These are phyloP conservation scores for Castanospermum australe DNA, from an alignment of 306 rosid genomes.

Conservation along the genomic window DNA sequence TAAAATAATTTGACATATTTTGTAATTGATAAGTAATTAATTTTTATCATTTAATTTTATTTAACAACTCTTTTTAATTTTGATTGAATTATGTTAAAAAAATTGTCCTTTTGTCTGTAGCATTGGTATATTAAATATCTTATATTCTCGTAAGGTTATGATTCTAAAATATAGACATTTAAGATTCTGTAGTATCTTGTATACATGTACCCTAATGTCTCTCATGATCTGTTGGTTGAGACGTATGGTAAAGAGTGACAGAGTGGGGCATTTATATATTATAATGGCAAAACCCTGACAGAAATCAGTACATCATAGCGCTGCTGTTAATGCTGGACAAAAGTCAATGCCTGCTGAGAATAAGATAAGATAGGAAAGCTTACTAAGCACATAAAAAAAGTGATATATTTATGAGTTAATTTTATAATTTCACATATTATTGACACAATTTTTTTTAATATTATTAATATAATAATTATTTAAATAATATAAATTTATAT, in stretches of 20 bases:
- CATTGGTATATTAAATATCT: background rate
- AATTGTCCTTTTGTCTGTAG: no score
- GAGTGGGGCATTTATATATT: background rate
- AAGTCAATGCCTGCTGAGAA: background rate
- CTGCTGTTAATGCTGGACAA: background rate
- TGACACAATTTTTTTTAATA: no score
- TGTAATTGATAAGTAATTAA: no score
- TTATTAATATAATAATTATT: no score
- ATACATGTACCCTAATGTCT: background rate
- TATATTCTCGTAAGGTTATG: no score
- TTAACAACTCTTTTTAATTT: no score
- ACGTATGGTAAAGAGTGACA: background rate
- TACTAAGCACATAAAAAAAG: background rate
- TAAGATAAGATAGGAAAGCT: background rate
- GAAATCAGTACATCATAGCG: background rate
- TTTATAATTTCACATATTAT: no score
- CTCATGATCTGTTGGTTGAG: background rate
- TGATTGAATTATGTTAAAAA: no score
- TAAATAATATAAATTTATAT: no score
- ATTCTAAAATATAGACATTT: background rate
- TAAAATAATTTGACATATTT: no score
- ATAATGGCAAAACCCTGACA: background rate
- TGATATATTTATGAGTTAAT: background rate
- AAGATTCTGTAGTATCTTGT: no score
- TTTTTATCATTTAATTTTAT: no score